Evolutionary conservation across 331 rosid species (phyloP).

Genomic region (Quercus tomentella): DNA sequence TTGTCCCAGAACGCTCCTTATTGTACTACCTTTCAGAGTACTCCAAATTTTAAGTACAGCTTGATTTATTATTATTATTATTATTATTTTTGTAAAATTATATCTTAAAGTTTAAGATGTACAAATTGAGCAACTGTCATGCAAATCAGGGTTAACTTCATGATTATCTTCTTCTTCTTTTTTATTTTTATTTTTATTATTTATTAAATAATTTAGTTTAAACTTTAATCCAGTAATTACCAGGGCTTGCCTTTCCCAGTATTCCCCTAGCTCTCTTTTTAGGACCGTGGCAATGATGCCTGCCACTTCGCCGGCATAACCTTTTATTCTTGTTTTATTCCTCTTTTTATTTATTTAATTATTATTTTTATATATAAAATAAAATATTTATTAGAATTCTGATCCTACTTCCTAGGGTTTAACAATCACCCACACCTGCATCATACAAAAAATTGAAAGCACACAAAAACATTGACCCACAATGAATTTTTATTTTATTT

Average conservation of each 20-base stretch:
- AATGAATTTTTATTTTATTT: neutral
- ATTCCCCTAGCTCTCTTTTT: conserved; percentile 38
- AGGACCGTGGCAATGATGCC: conserved; percentile 51
- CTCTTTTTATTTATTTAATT: neutral
- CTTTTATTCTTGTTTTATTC: conserved; percentile 25
- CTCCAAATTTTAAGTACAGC: neutral
- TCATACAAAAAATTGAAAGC: conserved; percentile 15
- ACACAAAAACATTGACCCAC: conserved; percentile 34
- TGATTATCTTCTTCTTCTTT: neutral
- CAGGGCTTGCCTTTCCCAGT: conserved; percentile 29
- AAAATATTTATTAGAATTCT: neutral
- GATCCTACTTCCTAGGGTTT: conserved; percentile 4
- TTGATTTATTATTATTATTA: neutral
- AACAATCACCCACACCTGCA: conserved; percentile 13
- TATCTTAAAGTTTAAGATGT: neutral
- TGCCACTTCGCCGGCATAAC: conserved; percentile 30
- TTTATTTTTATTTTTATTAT: neutral
- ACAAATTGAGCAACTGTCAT: neutral
- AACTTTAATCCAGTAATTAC: neutral
- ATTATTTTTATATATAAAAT: neutral
- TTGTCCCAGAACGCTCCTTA: too few species aligned
- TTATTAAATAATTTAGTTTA: neutral
- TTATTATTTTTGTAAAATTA: neutral
- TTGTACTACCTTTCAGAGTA: too few species aligned
- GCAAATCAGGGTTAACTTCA: neutral